Evolutionary conservation across 2,329 filamentous ascomycete genomes (phyloP), one percentile per base, ranked within the genome.

Genomic region (Periglandula ipomoeae): DNA sequence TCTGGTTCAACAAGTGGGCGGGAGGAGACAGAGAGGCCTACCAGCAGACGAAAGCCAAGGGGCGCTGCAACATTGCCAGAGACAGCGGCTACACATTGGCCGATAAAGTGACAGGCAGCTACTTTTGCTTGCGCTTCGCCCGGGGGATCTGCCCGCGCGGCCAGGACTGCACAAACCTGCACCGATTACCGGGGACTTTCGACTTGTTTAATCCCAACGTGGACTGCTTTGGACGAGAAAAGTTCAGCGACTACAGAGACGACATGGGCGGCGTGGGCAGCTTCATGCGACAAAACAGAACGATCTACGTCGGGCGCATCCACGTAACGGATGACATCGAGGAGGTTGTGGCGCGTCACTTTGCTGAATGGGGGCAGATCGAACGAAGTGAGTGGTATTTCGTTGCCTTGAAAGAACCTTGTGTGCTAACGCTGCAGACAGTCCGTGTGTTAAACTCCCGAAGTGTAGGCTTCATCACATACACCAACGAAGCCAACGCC

Each of bases 251-350:
- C 62, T 97, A 96, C 68, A 76, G 90, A 59, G 91, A 97, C 64
- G 91, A 97, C 65, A 97, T 98, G 93, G 90, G 91, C 47, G 94
- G 94, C 55, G 89, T 96, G 2, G 93, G 93, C 23, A 89, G 82
- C 53, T 98, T 98, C 62, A 85, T 90, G 81, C 78, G 93, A 20
- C 87, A 95, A 61, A 98, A 98, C 63, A 78, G 93, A 27, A 98
- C 93, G 1, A 74, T 98, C 5, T 98, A 98, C 59, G 81, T 96
- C 1, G 93, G 93, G 5, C 76, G 90, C 43, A 96, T 98, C 65
- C 89, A 96, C 65, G 91, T 95, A 32, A 91, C 85, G 11, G 93
- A 97, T 65, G 91, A 97, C 61, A 96, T 97, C 53, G 91, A 98
- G 64, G 93, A 98, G 68, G 81, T 97, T 32, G 91, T 97, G 5